Evolutionary conservation across 306 rosid genomes (phyloP).

Genomic region (Ziziphus jujuba): DNA sequence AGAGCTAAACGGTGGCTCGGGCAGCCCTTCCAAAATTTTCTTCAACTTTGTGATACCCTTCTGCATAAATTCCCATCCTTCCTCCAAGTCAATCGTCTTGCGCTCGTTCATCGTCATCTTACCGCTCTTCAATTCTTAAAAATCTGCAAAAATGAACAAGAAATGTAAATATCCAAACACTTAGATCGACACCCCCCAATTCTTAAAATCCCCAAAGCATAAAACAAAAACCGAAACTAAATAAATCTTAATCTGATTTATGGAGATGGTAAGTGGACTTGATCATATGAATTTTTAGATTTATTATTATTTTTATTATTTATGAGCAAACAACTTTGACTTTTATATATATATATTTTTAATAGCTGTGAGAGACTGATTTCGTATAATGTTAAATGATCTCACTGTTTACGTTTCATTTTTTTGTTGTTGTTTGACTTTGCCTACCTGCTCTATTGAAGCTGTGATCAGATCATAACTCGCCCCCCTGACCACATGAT

Average conservation of each 20-base stretch:
- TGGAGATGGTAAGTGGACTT: no score
- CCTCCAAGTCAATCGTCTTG: constrained; percentile 42
- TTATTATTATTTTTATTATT: no score
- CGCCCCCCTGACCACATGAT: no score
- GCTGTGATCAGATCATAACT: no score
- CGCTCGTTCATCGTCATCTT: constrained; percentile 43
- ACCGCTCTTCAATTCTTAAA: constrained; percentile 14
- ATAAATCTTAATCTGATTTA: neutral
- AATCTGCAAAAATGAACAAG: constrained; percentile 23
- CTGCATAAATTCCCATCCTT: constrained; percentile 62
- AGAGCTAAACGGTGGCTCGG: constrained; percentile 49
- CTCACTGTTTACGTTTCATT: no score
- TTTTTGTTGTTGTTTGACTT: no score
- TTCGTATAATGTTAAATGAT: no score
- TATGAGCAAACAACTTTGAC: no score
- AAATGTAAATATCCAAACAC: neutral
- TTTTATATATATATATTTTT: no score
- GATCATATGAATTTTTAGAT: no score
- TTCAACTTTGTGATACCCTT: constrained; percentile 54
- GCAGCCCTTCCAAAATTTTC: constrained; percentile 48
- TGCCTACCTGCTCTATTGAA: no score
- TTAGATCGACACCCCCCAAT: constrained; percentile 18
- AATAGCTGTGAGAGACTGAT: no score
- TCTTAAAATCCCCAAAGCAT: neutral
- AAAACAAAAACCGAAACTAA: neutral